These are phyloP conservation scores for Apocynum venetum DNA, from an alignment of 257 asterid genomes.

Conservation along the genomic window DNA sequence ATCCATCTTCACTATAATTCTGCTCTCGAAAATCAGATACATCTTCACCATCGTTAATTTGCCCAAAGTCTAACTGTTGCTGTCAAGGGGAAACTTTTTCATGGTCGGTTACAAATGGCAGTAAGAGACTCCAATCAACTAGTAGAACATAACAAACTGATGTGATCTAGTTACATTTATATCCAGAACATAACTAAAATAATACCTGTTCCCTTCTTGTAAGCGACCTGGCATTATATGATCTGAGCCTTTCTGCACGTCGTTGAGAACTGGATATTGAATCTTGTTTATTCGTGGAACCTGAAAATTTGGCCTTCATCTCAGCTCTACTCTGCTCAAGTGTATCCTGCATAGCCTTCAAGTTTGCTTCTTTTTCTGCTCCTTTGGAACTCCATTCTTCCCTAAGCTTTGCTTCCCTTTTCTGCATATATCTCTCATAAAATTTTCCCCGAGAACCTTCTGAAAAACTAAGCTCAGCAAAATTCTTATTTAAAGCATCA, in stretches of 20 bases:
- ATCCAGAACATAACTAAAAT: constrained; percentile 23
- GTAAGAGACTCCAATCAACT: constrained; percentile 26
- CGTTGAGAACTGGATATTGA: constrained; percentile 37
- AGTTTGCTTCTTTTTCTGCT: constrained; percentile 79
- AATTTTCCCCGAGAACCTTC: constrained; percentile 79
- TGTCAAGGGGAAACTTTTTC: constrained; percentile 52
- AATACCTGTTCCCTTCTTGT: constrained; percentile 70
- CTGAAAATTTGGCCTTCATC: constrained; percentile 70
- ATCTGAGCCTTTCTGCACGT: constrained; percentile 77
- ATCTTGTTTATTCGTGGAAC: constrained; percentile 45
- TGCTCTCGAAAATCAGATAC: constrained; percentile 40
- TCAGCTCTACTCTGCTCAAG: constrained; percentile 74
- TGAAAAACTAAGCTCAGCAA: constrained; percentile 52
- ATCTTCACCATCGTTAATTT: constrained; percentile 57
- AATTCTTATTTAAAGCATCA: constrained; percentile 40
- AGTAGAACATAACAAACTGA: constrained; percentile 21
- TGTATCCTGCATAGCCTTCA: constrained; percentile 86
- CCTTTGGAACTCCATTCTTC: constrained; percentile 86
- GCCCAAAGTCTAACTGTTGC: constrained; percentile 63
- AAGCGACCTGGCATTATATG: constrained; percentile 53
- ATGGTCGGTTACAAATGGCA: constrained; percentile 46
- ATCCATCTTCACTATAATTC: constrained; percentile 38
- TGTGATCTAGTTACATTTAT: neutral
- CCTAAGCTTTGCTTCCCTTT: constrained; percentile 83
- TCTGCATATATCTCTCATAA: constrained; percentile 66